phyloP scores from a whole-genome alignment of 164 flowering plant genomes.

The Annona cherimola region DNA sequence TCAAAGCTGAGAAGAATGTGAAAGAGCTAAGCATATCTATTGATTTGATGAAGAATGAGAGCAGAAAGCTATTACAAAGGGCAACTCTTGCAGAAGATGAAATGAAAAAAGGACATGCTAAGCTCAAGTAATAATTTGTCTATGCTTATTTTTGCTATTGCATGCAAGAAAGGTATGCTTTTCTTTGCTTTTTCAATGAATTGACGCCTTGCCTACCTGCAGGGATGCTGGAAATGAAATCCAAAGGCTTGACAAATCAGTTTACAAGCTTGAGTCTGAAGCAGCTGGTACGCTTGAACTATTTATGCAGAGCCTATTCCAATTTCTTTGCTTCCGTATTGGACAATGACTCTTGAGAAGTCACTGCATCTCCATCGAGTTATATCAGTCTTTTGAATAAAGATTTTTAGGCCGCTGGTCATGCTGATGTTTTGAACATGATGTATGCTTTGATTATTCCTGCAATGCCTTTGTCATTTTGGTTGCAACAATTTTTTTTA shows the following conservation, averaged over 20 bases:
- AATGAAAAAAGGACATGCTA: constrained; percentile 57
- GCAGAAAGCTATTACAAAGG: constrained; percentile 76
- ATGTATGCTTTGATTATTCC: background rate
- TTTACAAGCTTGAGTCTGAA: constrained; percentile 57
- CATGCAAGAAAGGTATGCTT: background rate
- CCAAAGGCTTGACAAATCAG: constrained; percentile 55
- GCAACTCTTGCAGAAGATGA: constrained; percentile 80
- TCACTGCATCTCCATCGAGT: no score
- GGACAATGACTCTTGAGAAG: no score
- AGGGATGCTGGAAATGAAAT: constrained; percentile 66
- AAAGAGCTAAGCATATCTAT: constrained; percentile 63
- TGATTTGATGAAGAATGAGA: constrained; percentile 79
- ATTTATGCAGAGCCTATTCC: no score
- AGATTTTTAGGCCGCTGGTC: no score
- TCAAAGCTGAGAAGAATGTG: constrained; percentile 67
- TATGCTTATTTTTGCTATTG: background rate
- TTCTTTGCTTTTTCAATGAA: background rate
- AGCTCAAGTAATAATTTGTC: constrained; percentile 46
- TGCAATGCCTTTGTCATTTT: background rate
- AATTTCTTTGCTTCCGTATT: no score
- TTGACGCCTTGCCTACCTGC: constrained; percentile 7
- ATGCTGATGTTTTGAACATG: no score
- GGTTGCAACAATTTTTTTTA: background rate
- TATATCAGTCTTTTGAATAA: no score
- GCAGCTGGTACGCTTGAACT: constrained; percentile 52